Evolutionary conservation across 2,329 filamentous ascomycete species (phyloP).

Genomic region (Dothidotthia symphoricarpi): DNA sequence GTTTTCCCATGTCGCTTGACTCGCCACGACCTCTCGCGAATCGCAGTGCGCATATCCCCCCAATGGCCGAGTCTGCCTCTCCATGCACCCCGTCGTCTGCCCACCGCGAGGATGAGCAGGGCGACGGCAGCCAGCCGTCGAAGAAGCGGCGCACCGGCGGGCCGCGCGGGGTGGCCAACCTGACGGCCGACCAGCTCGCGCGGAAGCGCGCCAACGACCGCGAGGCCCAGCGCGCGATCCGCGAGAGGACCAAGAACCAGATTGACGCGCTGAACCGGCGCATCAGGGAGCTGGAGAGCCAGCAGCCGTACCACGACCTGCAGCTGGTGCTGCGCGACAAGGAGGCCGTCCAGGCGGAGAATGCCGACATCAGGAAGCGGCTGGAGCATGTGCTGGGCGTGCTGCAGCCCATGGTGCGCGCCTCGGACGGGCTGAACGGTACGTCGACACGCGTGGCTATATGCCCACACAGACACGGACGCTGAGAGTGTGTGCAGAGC

Average conservation of each 20-base stretch:
- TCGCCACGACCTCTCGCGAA: background rate
- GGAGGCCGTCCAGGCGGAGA: slow-evolving; percentile 74
- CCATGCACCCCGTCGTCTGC: too few species aligned
- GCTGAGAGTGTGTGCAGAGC: slow-evolving; percentile 45
- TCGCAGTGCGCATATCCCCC: slow-evolving; percentile 18
- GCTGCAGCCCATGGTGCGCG: slow-evolving; percentile 58
- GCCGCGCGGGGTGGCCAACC: slow-evolving; percentile 76
- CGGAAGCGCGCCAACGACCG: slow-evolving; percentile 90
- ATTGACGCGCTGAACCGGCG: slow-evolving; percentile 72
- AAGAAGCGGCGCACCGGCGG: slow-evolving; percentile 42
- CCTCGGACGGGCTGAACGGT: slow-evolving; percentile 48
- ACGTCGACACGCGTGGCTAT: too few species aligned
- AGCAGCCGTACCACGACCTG: slow-evolving; percentile 81
- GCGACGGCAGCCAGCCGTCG: slow-evolving; percentile 12
- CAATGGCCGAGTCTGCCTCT: background rate
- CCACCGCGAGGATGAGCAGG: slow-evolving; percentile 14
- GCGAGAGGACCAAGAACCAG: slow-evolving; percentile 76
- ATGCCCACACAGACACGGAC: too few species aligned
- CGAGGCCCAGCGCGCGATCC: slow-evolving; percentile 80
- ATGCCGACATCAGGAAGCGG: slow-evolving; percentile 70
- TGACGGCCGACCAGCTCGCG: slow-evolving; percentile 83
- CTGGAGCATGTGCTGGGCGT: slow-evolving; percentile 65
- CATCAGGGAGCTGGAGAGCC: slow-evolving; percentile 72
- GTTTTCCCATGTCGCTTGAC: too few species aligned
- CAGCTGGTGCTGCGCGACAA: slow-evolving; percentile 73